Conservation (phyloP, 2,329 filamentous ascomycete species). For the Celoporthe dispersa region DNA sequence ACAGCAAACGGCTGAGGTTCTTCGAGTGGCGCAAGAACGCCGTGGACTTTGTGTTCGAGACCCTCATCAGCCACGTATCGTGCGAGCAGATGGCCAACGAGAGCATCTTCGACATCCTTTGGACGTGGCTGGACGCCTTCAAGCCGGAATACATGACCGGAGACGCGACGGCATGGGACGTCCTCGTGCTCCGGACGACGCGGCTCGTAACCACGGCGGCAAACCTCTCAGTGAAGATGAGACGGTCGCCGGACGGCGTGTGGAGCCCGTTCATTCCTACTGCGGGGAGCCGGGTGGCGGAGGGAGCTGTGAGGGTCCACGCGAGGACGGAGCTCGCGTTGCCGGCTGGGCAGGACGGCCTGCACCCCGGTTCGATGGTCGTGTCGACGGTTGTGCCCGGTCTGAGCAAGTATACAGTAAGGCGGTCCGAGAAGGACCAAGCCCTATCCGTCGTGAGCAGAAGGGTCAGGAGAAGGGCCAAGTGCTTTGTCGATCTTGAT, state of each 20-base stretch:
- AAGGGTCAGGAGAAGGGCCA: constrained; percentile 6
- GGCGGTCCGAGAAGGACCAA: not conserved
- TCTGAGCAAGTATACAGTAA: constrained; percentile 2
- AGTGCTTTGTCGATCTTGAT: constrained; percentile 14
- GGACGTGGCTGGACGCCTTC: not conserved
- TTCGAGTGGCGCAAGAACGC: constrained; percentile 17
- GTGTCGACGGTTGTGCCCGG: constrained; percentile 13
- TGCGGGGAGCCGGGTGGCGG: not conserved
- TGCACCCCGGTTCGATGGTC: not conserved
- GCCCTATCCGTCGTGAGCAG: not conserved
- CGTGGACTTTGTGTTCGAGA: constrained; percentile 9
- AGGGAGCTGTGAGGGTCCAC: constrained; percentile 2
- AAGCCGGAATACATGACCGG: not conserved
- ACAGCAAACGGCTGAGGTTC: constrained; percentile 6
- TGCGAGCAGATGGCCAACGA: constrained; percentile 9
- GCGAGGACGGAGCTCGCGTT: not conserved
- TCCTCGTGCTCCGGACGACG: not conserved
- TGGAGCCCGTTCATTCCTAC: constrained; percentile 19
- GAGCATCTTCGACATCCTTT: constrained; percentile 11
- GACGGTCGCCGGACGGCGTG: constrained; percentile 10
- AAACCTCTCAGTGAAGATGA: constrained; percentile 14
- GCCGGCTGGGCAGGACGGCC: not conserved
- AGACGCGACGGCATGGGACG: constrained; percentile 8
- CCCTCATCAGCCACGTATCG: not conserved
- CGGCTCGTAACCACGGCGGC: constrained; percentile 1